These are phyloP conservation scores for Thoreauomyces humboldtii DNA, from an alignment of 192 early-diverging fungal species.

Conservation along the genomic window DNA sequence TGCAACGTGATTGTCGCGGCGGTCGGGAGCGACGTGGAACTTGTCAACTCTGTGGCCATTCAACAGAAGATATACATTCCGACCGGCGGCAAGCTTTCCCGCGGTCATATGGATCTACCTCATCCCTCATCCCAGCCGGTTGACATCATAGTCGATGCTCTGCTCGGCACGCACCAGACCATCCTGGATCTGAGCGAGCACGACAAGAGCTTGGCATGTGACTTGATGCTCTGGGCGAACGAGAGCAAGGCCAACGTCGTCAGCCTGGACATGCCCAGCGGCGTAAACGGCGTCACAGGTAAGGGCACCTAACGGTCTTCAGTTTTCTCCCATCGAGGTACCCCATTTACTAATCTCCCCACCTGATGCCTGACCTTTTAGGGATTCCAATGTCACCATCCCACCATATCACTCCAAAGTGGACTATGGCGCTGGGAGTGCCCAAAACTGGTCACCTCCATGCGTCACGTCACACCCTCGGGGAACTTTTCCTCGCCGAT, in stretches of 20 bases:
- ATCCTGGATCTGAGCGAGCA: slow-evolving; percentile 51
- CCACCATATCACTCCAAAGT: slow-evolving; percentile 65
- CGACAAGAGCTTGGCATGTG: slow-evolving; percentile 44
- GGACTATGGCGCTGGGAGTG: slow-evolving; percentile 74
- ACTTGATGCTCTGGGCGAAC: slow-evolving; percentile 72
- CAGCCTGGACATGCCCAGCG: slow-evolving; percentile 71
- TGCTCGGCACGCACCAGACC: slow-evolving; percentile 60
- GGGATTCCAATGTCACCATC: slow-evolving; percentile 49
- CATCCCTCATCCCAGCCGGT: slow-evolving; percentile 39
- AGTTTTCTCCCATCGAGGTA: too few species aligned
- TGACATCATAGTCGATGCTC: slow-evolving; percentile 73
- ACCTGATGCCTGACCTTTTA: too few species aligned
- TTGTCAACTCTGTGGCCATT: slow-evolving; percentile 38
- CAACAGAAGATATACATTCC: slow-evolving; percentile 45
- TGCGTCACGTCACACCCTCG: slow-evolving; percentile 46
- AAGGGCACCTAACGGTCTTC: too few species aligned
- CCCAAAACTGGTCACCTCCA: slow-evolving; percentile 62
- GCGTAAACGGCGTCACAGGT: slow-evolving; percentile 48
- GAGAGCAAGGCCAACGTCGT: slow-evolving; percentile 54
- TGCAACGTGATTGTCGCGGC: slow-evolving; percentile 59
- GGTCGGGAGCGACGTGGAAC: slow-evolving; percentile 42
- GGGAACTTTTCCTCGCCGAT: slow-evolving; percentile 76
- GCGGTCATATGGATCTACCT: slow-evolving; percentile 53
- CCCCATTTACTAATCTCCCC: too few species aligned
- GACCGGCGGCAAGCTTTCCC: slow-evolving; percentile 50